Evolutionary conservation across 2,329 filamentous ascomycete genomes (phyloP).

Genomic region (Aspergillus intermedius): DNA sequence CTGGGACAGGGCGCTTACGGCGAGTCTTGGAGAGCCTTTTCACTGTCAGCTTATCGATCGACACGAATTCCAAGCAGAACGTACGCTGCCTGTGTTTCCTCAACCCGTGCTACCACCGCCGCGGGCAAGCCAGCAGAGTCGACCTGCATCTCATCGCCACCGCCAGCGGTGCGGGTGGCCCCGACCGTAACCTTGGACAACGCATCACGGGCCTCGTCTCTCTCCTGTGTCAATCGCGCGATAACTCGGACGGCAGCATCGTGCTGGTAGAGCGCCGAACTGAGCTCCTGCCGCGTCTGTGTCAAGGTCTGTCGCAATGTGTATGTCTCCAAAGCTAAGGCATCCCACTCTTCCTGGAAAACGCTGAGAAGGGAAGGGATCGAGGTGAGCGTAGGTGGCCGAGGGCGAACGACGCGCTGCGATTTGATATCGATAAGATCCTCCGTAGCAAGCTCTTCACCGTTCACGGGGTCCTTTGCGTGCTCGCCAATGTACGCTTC

Average conservation of each 20-base stretch:
- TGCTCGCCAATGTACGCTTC: conserved; percentile 92
- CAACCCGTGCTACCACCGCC: conserved; percentile 63
- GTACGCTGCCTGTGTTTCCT: conserved; percentile 73
- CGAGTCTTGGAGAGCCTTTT: conserved; percentile 75
- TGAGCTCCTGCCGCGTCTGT: conserved; percentile 87
- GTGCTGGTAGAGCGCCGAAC: conserved; percentile 90
- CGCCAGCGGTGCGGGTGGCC: conserved; percentile 42
- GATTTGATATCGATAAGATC: conserved; percentile 86
- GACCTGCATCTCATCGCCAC: conserved; percentile 80
- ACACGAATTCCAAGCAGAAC: conserved; percentile 26
- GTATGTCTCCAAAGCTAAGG: conserved; percentile 83
- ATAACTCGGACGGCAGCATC: conserved; percentile 96
- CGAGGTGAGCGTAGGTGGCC: conserved; percentile 88
- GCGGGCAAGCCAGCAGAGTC: conserved; percentile 73
- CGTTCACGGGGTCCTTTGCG: conserved; percentile 83
- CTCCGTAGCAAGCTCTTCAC: conserved; percentile 73
- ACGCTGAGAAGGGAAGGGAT: conserved; percentile 89
- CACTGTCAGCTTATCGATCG: conserved; percentile 14
- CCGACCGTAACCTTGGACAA: conserved; percentile 77
- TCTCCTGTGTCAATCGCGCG: conserved; percentile 78
- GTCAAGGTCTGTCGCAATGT: conserved; percentile 82
- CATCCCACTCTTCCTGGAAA: conserved; percentile 98
- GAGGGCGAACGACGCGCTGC: conserved; percentile 73
- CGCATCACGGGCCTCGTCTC: conserved; percentile 86
- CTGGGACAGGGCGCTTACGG: conserved; percentile 79